These are phyloP conservation scores for Lophiostoma macrostomum DNA, from an alignment of 495 filamentous ascomycete genomes.

Conservation along the genomic window DNA sequence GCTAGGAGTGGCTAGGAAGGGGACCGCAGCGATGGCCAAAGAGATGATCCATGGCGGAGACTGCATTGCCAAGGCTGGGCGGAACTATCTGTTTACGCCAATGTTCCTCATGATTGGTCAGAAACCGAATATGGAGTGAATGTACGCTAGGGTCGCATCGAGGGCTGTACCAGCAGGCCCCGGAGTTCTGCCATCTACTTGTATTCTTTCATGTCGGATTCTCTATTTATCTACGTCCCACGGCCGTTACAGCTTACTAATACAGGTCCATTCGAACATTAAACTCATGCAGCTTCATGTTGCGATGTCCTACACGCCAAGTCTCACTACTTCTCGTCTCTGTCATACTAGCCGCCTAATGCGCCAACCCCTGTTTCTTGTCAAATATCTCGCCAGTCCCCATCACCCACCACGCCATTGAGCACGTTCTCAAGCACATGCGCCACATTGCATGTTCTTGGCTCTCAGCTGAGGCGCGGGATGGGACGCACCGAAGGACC, in stretches of 20 bases:
- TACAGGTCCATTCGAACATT: too few relatives aligned
- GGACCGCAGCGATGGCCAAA: neutral
- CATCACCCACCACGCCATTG: too few relatives aligned
- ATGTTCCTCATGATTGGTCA: constrained; percentile 5
- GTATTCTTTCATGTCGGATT: too few relatives aligned
- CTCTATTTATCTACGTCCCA: too few relatives aligned
- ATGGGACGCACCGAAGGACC: too few relatives aligned
- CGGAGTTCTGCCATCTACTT: too few relatives aligned
- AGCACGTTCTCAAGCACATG: too few relatives aligned
- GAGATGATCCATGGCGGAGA: neutral
- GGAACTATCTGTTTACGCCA: neutral
- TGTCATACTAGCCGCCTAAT: constrained; percentile 16
- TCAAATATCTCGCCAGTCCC: neutral
- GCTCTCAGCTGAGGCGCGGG: too few relatives aligned
- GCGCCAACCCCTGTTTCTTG: neutral
- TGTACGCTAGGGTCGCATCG: too few relatives aligned
- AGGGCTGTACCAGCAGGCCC: too few relatives aligned
- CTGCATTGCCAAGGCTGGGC: neutral
- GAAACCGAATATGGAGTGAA: constrained; percentile 13
- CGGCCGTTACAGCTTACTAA: too few relatives aligned
- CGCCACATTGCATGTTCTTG: too few relatives aligned
- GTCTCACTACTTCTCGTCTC: constrained; percentile 7
- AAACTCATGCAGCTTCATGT: neutral
- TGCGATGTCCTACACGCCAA: constrained; percentile 13
- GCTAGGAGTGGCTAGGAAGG: neutral